A percentile compares a stretch with the other conserved stretches of the same genome.
Conservation (phyloP, 2,329 filamentous ascomycete genomes). For the Bretziella fagacearum region DNA sequence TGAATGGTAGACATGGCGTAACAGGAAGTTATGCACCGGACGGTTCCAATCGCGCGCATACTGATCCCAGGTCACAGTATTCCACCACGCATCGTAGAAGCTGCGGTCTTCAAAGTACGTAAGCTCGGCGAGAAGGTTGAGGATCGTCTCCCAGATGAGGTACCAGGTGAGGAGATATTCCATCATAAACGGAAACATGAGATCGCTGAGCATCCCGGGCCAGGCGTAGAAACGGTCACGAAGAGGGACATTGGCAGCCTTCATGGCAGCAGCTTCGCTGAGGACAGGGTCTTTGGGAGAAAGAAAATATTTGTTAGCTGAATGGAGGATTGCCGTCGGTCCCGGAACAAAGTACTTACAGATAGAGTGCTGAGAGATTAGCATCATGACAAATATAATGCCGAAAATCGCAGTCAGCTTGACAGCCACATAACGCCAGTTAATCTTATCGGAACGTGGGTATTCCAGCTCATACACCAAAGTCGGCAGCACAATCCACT, state of each 20-base stretch:
- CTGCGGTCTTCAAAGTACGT: conserved; percentile 62
- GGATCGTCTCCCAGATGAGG: conserved; percentile 59
- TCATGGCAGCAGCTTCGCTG: conserved; percentile 47
- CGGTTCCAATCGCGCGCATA: conserved; percentile 67
- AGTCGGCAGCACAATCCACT: conserved; percentile 60
- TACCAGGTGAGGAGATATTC: conserved; percentile 68
- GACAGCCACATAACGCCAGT: conserved; percentile 60
- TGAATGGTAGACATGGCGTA: conserved; percentile 64
- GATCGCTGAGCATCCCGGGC: conserved; percentile 56
- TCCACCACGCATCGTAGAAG: conserved; percentile 53
- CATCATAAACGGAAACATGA: conserved; percentile 64
- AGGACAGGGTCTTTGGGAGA: conserved; percentile 44
- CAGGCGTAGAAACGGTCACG: conserved; percentile 47
- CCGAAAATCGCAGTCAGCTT: conserved; percentile 55
- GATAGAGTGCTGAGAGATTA: conserved; percentile 59
- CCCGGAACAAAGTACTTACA: too few species aligned
- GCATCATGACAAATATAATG: conserved; percentile 61
- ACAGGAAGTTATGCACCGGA: conserved; percentile 60
- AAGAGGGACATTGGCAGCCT: conserved; percentile 46
- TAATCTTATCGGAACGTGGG: conserved; percentile 47
- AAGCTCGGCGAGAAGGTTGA: conserved; percentile 62
- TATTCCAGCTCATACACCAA: conserved; percentile 68
- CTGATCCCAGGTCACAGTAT: conserved; percentile 52
- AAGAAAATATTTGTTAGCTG: conserved; percentile 13
- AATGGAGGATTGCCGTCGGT: too few species aligned